Evolutionary conservation across 192 early-diverging fungal species (phyloP), one percentile per base, ranked within the genome.

Genomic region (Spizellomyces punctatus): DNA sequence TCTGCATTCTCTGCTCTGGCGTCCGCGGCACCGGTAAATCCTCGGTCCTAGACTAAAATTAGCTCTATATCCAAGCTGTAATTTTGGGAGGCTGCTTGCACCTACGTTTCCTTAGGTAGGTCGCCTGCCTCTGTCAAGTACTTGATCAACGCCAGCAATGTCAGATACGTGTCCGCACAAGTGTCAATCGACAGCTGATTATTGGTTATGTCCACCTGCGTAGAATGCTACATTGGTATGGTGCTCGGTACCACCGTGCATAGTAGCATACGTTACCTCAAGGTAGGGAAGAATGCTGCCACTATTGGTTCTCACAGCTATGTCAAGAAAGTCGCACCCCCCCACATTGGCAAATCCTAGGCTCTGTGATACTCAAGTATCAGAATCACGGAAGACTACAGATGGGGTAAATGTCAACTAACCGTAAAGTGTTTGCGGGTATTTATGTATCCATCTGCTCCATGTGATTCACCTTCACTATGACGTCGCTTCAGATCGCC

Each of bases 121-220:
- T 69, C 73, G 21, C 72, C 77, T 19, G 68, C 70, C 14, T 75
- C 73, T 3, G 67, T 77, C 41, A 86, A 45, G 67, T 86, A 83
- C 5, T 76, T 76, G 8, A 86, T 69, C 17, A 91, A 62, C 21
- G 77, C 78, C 19, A 85, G 14, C 8, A 91, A 45, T 6, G 88
- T 82, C 47, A 86, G 81, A 56, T 88, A 85, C 1, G 89, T 85
- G 72, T 93, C 91, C n/a, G 85, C 78, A 63, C 89, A 92, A 1
- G 79, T 82, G 66, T 92, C 89, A 14, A 92, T 54, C 27, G 80
- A 84, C 17, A 91, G 67, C 8, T 83, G 79, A 48, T 87, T 76
- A 52, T 90, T 90, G 0, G 82, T 79, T 10, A 91, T 71, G 45
- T 81, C 75, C 27, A 36, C 27, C 27, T 36, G 27, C 27, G 27